Evolutionary conservation across 768 basidiomycete species (phyloP), one percentile per base, ranked within the genome.

Genomic region (Suillus subluteus): DNA sequence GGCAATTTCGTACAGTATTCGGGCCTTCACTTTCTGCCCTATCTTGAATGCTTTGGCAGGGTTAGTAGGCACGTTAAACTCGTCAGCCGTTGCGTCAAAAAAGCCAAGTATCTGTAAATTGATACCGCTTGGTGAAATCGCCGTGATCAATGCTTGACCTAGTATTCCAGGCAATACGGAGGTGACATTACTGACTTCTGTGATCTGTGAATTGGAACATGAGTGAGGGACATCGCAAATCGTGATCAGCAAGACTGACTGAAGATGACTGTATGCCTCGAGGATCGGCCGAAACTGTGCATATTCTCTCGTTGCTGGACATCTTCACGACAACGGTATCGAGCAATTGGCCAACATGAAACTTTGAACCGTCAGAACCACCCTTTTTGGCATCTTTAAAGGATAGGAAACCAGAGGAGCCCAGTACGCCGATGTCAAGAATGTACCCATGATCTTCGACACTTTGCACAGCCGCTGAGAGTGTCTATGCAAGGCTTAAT

Each of bases 401-500:
- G 1, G 90, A 84, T 58, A 99, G 75, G 78, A 98, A 99, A 50
- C 94, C 94, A 66, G 93, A 87, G 41, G 93, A 77, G n/a, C 85
- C 89, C 12, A 87, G 76, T 21, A 98, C 73, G 2, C 96, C 98
- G 48, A 98, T 81, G 69, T 96, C 94, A 11, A 99, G 83, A 65
- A 91, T 86, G 79, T 98, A 99, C 1, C 98, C 98, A 75, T 98
- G 94, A 73, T 99, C 98, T 79, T 99, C 98, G n/a, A 92, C 81
- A 72, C 91, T 94, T 78, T 89, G 90, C 61, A 98, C 84, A 44
- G 90, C 87, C 12, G 88, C 93, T 0, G 90, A 86, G 58, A 98
- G 73, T 26, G 88, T 88, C 95, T 96, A 73, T 43, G 41, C 8
- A 6, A 32, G 26, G 41, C 41, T 61, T 18, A 61, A 26, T 62